phyloP scores from a whole-genome alignment of 352 stramenopile species.

The Peronosclerospora sorghi region DNA sequence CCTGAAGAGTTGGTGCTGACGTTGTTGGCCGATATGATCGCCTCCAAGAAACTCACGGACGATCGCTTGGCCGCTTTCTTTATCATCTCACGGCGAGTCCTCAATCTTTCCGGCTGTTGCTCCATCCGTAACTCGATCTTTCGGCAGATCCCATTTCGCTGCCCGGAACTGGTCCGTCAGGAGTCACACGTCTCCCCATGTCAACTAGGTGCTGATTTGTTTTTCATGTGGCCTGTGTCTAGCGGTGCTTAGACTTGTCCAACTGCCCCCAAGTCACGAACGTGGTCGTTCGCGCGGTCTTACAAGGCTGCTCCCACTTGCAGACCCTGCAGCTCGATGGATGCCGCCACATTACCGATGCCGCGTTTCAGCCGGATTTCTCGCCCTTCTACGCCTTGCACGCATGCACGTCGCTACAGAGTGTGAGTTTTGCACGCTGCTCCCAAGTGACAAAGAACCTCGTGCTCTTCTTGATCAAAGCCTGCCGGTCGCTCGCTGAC shows the following conservation, averaged over 20 bases:
- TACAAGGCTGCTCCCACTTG: constrained; percentile 66
- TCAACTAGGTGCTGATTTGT: background rate
- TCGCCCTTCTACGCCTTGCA: constrained; percentile 54
- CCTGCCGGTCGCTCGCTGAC: constrained; percentile 61
- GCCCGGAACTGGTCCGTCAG: constrained; percentile 54
- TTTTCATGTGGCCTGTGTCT: background rate
- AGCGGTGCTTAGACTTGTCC: constrained; percentile 75
- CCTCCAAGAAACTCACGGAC: constrained; percentile 64
- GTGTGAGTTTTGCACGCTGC: constrained; percentile 72
- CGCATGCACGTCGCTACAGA: constrained; percentile 65
- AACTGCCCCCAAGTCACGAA: constrained; percentile 85
- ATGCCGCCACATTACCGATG: constrained; percentile 80
- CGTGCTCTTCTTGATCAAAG: constrained; percentile 67
- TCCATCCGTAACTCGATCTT: constrained; percentile 81
- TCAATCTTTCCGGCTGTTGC: constrained; percentile 59
- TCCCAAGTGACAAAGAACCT: constrained; percentile 71
- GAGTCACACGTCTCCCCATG: no score
- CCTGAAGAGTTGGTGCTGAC: constrained; percentile 76
- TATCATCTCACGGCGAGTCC: constrained; percentile 56
- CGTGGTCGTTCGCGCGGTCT: constrained; percentile 64
- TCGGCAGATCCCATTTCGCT: constrained; percentile 77
- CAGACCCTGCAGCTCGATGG: constrained; percentile 76
- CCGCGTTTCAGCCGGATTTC: constrained; percentile 77
- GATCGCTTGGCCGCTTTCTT: constrained; percentile 78
- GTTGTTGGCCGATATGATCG: constrained; percentile 60